A percentile compares a stretch with the other conserved stretches of the same genome.
Conservation (phyloP, 2,329 filamentous ascomycete species). For the Podosphaera fusca region DNA sequence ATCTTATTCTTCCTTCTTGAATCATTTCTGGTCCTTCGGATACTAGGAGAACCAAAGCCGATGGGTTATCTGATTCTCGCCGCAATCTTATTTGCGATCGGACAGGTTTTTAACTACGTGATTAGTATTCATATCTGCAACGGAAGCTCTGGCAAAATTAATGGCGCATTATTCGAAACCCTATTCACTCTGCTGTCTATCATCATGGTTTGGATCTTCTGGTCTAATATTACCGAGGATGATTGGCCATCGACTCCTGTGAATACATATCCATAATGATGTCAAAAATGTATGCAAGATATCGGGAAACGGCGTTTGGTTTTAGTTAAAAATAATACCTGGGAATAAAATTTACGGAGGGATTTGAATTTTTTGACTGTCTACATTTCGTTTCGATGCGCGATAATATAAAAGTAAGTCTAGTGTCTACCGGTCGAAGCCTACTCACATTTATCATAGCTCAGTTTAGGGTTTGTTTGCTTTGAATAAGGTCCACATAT, state of each 20-base stretch:
- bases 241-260: conserved; percentile 54
- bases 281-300: conserved; percentile 2
- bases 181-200: conserved; percentile 77
- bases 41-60: conserved; percentile 75
- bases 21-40: conserved; percentile 55
- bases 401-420: too few relatives aligned
- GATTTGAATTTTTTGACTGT: too few relatives aligned
- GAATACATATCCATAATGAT: conserved; percentile 13
- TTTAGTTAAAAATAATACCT: background rate
- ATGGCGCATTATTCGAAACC: conserved; percentile 80
- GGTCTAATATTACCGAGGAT: conserved; percentile 97
- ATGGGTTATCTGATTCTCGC: conserved; percentile 69
- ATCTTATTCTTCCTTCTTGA: conserved; percentile 72
- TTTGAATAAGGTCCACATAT: too few relatives aligned
- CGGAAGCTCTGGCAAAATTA: conserved; percentile 64
- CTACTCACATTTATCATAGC: too few relatives aligned
- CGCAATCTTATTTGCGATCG: conserved; percentile 63
- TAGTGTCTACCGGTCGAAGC: too few relatives aligned
- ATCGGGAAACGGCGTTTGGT: conserved; percentile 12
- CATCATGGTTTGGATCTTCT: conserved; percentile 74
- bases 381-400: too few relatives aligned
- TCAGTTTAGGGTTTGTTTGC: too few relatives aligned
- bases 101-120: conserved; percentile 90
- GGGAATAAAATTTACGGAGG: too few relatives aligned
- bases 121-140: conserved; percentile 78